Evolutionary conservation across 345 rosid genomes (phyloP).

Genomic region (Boechera stricta): DNA sequence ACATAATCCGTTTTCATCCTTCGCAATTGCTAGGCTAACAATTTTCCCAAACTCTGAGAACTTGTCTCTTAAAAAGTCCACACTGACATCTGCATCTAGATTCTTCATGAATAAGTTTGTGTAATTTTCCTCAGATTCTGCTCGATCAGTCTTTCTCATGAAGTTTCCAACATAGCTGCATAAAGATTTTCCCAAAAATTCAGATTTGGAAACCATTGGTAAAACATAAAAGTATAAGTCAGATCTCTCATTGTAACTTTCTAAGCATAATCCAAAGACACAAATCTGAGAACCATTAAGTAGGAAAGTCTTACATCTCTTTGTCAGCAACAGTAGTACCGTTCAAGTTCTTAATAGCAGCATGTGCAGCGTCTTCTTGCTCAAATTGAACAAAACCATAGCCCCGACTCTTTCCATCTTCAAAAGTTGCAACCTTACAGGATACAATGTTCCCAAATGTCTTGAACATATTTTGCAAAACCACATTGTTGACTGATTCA

Average conservation of each 20-base stretch:
- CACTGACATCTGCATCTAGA: constrained; percentile 62
- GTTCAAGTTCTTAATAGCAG: constrained; percentile 68
- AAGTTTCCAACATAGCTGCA: constrained; percentile 68
- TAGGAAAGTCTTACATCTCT: constrained; percentile 55
- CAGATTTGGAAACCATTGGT: not conserved
- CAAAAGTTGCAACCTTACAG: constrained; percentile 64
- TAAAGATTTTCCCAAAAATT: constrained; percentile 23
- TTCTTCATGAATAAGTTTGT: constrained; percentile 75
- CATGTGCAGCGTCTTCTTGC: constrained; percentile 47
- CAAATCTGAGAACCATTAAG: not conserved
- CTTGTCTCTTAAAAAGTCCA: constrained; percentile 56
- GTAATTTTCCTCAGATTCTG: constrained; percentile 59
- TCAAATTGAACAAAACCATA: constrained; percentile 78
- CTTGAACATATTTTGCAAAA: constrained; percentile 60
- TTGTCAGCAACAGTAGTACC: constrained; percentile 54
- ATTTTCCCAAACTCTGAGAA: constrained; percentile 68
- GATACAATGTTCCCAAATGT: constrained; percentile 66
- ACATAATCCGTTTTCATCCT: constrained; percentile 56
- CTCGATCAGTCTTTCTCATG: constrained; percentile 63
- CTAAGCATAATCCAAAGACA: not conserved
- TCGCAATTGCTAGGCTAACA: constrained; percentile 58
- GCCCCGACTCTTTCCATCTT: constrained; percentile 74
- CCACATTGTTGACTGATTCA: constrained; percentile 54
- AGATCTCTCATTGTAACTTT: not conserved
- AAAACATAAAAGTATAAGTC: not conserved